Conservation (phyloP, 163 green algal genomes). For the Scenedesmus sp. region DNA sequence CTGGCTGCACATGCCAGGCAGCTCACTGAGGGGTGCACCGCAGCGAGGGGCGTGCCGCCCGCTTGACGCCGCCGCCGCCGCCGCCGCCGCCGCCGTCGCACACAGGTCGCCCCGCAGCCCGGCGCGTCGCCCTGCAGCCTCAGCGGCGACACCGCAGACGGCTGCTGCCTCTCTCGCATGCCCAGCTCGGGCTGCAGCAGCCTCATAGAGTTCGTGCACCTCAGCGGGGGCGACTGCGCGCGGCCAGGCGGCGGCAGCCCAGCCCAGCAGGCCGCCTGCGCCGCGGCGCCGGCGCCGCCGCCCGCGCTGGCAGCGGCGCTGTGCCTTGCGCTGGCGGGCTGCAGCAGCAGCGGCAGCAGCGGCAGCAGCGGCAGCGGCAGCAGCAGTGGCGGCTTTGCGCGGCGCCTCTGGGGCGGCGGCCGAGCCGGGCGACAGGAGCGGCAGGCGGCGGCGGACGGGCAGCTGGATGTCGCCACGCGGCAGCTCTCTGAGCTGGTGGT, state of each 20-base stretch:
- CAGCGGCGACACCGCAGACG: background rate
- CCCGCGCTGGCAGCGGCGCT: conserved; percentile 17
- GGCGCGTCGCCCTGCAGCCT: too few relatives aligned
- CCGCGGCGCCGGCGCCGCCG: background rate
- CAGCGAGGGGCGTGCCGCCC: too few relatives aligned
- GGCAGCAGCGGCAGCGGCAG: background rate
- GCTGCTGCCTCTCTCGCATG: conserved; percentile 11
- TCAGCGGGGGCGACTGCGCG: background rate
- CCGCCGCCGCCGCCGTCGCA: too few relatives aligned
- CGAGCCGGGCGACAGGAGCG: background rate
- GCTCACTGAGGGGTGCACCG: too few relatives aligned
- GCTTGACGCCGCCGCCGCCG: too few relatives aligned
- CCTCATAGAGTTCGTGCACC: conserved; percentile 37
- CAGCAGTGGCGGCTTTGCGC: too few relatives aligned
- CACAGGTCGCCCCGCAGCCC: too few relatives aligned
- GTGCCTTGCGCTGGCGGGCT: conserved; percentile 1
- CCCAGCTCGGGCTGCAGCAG: conserved; percentile 40
- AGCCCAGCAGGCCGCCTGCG: conserved; percentile 1
- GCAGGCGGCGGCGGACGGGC: too few relatives aligned
- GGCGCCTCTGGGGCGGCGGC: too few relatives aligned
- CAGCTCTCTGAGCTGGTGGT: too few relatives aligned
- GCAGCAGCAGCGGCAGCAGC: conserved; percentile 9
- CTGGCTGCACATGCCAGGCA: too few relatives aligned
- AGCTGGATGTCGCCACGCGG: too few relatives aligned
- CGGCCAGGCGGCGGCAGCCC: conserved; percentile 5